phyloP scores from a whole-genome alignment of 768 basidiomycete species.

The Fomitopsis serialis region DNA sequence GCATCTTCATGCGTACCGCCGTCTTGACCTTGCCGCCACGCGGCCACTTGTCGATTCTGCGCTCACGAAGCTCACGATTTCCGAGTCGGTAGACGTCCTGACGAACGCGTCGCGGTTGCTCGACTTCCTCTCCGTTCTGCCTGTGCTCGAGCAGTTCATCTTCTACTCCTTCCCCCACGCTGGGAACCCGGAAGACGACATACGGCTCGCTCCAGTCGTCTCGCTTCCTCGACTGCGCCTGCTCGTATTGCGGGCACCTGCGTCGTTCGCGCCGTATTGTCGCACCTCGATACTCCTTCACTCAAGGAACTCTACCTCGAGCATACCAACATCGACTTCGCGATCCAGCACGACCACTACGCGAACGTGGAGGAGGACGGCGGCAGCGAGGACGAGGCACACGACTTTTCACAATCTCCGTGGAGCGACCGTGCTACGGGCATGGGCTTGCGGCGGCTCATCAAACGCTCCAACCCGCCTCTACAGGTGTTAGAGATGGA shows the following conservation, averaged over 20 bases:
- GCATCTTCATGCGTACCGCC: slow-evolving; percentile 40
- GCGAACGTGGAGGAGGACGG: slow-evolving; percentile 41
- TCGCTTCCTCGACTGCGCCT: slow-evolving; percentile 54
- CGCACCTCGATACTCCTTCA: slow-evolving; percentile 54
- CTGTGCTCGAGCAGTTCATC: slow-evolving; percentile 53
- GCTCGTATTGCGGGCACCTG: slow-evolving; percentile 56
- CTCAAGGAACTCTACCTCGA: slow-evolving; percentile 58
- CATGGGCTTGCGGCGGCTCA: slow-evolving; percentile 68
- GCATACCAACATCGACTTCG: slow-evolving; percentile 61
- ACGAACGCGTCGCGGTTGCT: slow-evolving; percentile 47
- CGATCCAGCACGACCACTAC: slow-evolving; percentile 19
- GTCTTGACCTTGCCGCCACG: slow-evolving; percentile 45
- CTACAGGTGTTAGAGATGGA: slow-evolving; percentile 70
- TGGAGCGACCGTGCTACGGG: slow-evolving; percentile 75
- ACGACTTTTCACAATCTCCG: slow-evolving; percentile 72
- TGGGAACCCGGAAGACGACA: slow-evolving; percentile 24
- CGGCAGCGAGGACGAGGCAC: slow-evolving; percentile 70
- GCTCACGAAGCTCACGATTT: slow-evolving; percentile 54
- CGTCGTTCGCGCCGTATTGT: slow-evolving; percentile 59
- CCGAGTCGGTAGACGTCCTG: slow-evolving; percentile 39
- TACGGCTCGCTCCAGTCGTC: slow-evolving; percentile 30
- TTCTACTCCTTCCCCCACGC: slow-evolving; percentile 51
- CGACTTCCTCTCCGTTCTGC: slow-evolving; percentile 55
- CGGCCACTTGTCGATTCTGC: slow-evolving; percentile 38
- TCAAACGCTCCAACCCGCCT: slow-evolving; percentile 57